Percentiles rank a stretch among this genome's conserved stretches.
Evolutionary conservation across 768 basidiomycete species (phyloP).

Genomic region (Lentinula aciculospora): DNA sequence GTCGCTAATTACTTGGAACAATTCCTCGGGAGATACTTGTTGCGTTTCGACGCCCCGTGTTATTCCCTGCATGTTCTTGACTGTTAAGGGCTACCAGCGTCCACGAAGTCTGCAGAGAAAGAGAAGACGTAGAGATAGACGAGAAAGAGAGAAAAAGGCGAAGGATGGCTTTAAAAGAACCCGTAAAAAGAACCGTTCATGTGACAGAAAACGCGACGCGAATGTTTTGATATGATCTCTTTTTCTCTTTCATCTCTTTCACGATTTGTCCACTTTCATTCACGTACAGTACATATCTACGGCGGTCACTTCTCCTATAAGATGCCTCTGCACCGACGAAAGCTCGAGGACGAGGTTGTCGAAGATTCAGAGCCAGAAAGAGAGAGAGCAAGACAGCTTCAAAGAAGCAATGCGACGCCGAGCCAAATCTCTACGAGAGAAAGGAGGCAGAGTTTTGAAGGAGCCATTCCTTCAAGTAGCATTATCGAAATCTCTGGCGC

Average conservation of each 20-base stretch:
- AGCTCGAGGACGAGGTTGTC: constrained; percentile 33
- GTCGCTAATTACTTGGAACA: constrained; percentile 58
- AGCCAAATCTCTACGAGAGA: neutral
- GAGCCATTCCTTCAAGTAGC: neutral
- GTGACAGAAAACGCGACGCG: neutral
- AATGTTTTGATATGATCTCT: too few relatives aligned
- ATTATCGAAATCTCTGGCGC: constrained; percentile 3
- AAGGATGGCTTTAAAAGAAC: neutral
- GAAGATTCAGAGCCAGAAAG: constrained; percentile 74
- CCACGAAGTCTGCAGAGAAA: neutral
- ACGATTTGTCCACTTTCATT: neutral
- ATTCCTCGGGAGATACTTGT: constrained; percentile 53
- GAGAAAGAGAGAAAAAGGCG: neutral
- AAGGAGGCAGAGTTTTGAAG: neutral
- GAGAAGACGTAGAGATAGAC: neutral
- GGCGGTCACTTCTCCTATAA: neutral
- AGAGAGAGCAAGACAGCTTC: constrained; percentile 22
- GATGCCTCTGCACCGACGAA: neutral
- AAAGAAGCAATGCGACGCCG: neutral
- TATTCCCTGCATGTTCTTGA: constrained; percentile 5
- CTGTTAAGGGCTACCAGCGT: neutral
- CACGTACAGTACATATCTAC: neutral
- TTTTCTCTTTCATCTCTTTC: neutral
- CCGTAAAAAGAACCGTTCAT: neutral
- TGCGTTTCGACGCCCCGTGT: constrained; percentile 29